Conservation (phyloP, 257 asterid species). For the Solanum etuberosum region DNA sequence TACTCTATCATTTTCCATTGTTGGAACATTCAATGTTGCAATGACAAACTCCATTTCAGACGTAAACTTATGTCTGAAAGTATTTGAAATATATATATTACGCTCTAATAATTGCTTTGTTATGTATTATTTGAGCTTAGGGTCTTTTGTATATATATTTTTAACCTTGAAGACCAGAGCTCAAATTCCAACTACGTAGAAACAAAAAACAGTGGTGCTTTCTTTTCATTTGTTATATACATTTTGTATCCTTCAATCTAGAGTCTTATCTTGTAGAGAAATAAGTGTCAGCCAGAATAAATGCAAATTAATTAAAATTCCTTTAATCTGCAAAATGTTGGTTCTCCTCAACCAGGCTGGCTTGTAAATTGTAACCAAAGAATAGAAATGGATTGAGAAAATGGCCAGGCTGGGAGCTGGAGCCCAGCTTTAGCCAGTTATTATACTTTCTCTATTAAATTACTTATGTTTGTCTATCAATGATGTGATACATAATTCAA, state of each 20-base stretch:
- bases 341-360: background rate
- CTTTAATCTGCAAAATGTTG: background rate
- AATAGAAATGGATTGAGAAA: background rate
- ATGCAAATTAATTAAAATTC: background rate
- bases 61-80: background rate
- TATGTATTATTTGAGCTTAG: background rate
- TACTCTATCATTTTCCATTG: background rate
- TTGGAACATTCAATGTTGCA: background rate
- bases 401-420: background rate
- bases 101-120: background rate
- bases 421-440: background rate
- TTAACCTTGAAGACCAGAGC: background rate
- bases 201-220: background rate
- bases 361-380: background rate
- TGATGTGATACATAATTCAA: background rate
- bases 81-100: background rate
- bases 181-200: rapidly evolving
- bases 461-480: background rate
- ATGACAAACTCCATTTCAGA: background rate
- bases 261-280: background rate
- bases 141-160: background rate
- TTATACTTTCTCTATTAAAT: background rate
- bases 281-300: background rate
- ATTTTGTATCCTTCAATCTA: background rate
- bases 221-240: background rate